Percentiles rank a stretch among this genome's conserved stretches.
Evolutionary conservation across 225 moss, liverwort and hornwort species (phyloP).

Genomic region (Rhytidiadelphus loreus): DNA sequence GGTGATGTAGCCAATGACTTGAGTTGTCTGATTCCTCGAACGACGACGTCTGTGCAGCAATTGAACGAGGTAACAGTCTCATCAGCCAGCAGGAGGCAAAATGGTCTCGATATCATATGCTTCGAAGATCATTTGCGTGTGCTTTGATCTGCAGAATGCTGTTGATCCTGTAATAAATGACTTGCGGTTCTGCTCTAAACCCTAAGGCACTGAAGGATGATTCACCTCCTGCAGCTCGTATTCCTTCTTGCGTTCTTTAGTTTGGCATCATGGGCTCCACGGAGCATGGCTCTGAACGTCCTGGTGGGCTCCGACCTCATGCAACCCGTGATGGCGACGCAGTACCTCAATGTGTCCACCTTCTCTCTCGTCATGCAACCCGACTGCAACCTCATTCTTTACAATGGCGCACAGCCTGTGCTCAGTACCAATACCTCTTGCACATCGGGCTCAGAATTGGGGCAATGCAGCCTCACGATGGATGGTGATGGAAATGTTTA

Average conservation of each 20-base stretch:
- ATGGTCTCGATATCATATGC: background rate
- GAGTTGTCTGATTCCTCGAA: background rate
- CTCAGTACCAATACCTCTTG: constrained; percentile 14
- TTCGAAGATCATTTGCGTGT: background rate
- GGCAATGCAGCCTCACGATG: constrained; percentile 4
- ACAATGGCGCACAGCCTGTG: constrained; percentile 1
- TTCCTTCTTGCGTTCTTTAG: background rate
- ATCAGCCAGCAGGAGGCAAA: background rate
- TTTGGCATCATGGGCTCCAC: background rate
- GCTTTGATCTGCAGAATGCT: background rate
- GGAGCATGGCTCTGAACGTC: background rate
- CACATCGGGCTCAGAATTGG: background rate
- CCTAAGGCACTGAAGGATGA: background rate
- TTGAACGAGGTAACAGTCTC: background rate
- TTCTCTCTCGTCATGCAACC: constrained; percentile 25
- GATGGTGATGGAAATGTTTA: constrained; percentile 1
- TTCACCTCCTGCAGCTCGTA: background rate
- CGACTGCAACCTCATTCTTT: constrained; percentile 21
- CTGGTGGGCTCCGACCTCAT: constrained; percentile 8
- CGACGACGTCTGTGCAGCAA: background rate
- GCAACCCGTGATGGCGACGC: background rate
- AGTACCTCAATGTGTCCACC: constrained; percentile 11
- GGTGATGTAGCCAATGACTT: background rate
- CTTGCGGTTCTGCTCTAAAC: background rate
- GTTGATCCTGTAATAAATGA: background rate